A percentile compares a stretch with the other conserved stretches of the same genome.
phyloP scores from a whole-genome alignment of 345 rosid species.

The Rhizophora apiculata region DNA sequence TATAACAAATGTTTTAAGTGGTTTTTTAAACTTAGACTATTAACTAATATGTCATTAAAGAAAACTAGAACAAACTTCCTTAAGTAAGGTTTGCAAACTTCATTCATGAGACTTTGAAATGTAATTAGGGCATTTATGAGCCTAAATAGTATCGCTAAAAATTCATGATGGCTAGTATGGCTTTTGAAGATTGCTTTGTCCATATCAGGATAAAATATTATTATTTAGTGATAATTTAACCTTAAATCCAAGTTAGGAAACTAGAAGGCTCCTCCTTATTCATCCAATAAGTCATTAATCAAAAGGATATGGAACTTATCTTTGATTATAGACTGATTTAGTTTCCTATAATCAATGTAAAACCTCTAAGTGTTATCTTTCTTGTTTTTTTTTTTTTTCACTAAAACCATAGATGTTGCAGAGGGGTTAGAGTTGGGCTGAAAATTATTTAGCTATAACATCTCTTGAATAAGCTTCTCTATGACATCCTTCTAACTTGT shows the following conservation, averaged over 20 bases:
- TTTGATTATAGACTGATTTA: background rate
- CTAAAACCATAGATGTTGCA: too few relatives aligned
- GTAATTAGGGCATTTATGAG: background rate
- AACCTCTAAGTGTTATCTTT: background rate
- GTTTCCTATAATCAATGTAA: background rate
- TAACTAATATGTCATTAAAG: background rate
- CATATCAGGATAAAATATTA: background rate
- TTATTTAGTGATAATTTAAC: background rate
- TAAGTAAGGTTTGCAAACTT: background rate
- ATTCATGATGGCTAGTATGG: background rate
- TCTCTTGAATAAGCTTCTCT: too few relatives aligned
- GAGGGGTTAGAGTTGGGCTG: too few relatives aligned
- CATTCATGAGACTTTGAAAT: background rate
- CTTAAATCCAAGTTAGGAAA: background rate
- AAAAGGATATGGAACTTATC: background rate
- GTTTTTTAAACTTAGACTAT: background rate
- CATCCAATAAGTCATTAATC: background rate
- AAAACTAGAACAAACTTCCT: background rate
- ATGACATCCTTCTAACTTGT: too few relatives aligned
- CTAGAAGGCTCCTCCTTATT: background rate
- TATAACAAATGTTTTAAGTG: background rate
- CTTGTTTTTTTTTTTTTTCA: background rate
- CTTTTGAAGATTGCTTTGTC: background rate
- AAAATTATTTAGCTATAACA: too few relatives aligned
- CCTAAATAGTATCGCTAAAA: background rate